phyloP scores from a whole-genome alignment of 306 rosid species.

The Sicyos baderoa region DNA sequence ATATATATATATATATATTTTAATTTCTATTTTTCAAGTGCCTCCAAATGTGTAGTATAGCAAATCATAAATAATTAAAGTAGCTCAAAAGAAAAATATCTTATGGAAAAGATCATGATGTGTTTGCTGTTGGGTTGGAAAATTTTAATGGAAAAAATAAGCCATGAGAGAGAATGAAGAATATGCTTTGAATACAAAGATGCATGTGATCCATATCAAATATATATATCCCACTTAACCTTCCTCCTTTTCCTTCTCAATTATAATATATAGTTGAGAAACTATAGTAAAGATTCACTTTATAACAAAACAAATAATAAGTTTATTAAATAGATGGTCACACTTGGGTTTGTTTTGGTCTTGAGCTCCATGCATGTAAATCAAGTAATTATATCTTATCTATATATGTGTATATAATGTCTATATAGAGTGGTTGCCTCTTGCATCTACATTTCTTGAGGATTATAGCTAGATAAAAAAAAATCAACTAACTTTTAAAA shows the following conservation, averaged over 20 bases:
- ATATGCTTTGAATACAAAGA: constrained; percentile 11
- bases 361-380: background rate
- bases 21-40: background rate
- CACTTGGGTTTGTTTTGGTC: background rate
- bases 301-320: background rate
- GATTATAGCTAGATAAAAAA: too few species aligned
- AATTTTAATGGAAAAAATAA: background rate
- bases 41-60: constrained; percentile 1
- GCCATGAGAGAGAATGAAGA: background rate
- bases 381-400: background rate
- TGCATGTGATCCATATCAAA: constrained; percentile 10
- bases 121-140: background rate
- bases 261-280: background rate
- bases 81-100: constrained; percentile 1
- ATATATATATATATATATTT: too few species aligned
- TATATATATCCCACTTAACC: background rate
- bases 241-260: background rate
- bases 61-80: constrained; percentile 3
- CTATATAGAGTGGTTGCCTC: background rate
- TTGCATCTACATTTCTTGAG: too few species aligned
- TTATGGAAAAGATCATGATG: background rate
- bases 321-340: background rate
- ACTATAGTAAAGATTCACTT: constrained; percentile 1
- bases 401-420: too few species aligned
- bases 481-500: too few species aligned